Percentiles rank a stretch among this genome's conserved stretches.
Conservation (phyloP, 164 flowering plant species). For the Umbilicus rupestris region DNA sequence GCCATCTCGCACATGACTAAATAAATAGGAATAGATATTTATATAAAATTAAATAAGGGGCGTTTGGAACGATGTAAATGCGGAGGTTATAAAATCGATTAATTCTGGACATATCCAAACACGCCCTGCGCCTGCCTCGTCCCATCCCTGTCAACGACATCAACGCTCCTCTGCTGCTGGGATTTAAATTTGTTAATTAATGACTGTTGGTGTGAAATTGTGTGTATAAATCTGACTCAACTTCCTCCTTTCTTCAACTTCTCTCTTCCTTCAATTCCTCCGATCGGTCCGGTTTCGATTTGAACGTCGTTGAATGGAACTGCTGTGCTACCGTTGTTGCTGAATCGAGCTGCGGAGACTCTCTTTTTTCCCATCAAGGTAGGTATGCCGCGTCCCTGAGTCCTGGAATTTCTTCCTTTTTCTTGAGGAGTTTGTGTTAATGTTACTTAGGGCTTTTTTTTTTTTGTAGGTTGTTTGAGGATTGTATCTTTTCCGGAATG, state of each 20-base stretch:
- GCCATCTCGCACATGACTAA: neutral
- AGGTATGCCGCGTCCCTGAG: neutral
- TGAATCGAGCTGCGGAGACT: neutral
- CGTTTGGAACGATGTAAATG: neutral
- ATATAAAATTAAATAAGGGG: neutral
- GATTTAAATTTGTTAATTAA: neutral
- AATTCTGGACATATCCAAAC: slow-evolving; percentile 1
- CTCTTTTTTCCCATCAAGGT: neutral
- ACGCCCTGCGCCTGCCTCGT: neutral
- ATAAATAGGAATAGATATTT: neutral
- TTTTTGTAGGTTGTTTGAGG: neutral
- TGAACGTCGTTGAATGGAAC: neutral
- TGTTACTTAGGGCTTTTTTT: neutral
- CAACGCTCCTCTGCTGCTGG: too few species aligned
- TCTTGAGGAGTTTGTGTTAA: neutral
- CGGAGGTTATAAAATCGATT: neutral
- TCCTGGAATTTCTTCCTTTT: neutral
- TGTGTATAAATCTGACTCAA: slow-evolving; percentile 15
- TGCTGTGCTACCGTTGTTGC: neutral
- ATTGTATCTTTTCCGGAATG: neutral
- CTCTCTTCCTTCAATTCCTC: slow-evolving; percentile 2
- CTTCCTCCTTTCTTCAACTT: neutral
- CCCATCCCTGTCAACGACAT: neutral
- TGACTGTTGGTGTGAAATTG: neutral
- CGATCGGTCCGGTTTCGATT: neutral